phyloP scores from a whole-genome alignment of 768 basidiomycete species.

The Hypholoma fasciculare region DNA sequence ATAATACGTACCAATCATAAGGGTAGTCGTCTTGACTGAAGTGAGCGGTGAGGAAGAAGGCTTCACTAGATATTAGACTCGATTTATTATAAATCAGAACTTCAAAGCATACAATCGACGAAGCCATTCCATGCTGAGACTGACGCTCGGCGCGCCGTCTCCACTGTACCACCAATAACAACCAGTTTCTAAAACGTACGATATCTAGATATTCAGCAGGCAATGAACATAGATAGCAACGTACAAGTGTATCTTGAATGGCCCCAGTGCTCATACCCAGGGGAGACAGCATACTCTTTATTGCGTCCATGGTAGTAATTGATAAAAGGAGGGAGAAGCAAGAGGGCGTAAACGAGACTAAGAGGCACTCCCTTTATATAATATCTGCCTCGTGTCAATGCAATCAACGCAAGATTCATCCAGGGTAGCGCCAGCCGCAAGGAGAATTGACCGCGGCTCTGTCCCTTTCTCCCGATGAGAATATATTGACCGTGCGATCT shows the following conservation, averaged over 20 bases:
- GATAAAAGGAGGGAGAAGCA: constrained; percentile 32
- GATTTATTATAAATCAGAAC: not conserved
- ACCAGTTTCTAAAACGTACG: constrained; percentile 69
- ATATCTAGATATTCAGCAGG: not conserved
- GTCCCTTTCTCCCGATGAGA: constrained; percentile 20
- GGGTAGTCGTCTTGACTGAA: constrained; percentile 88
- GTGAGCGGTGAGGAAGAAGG: constrained; percentile 88
- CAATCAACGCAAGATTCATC: constrained; percentile 20
- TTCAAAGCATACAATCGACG: constrained; percentile 65
- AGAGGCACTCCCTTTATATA: constrained; percentile 45
- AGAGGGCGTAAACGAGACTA: constrained; percentile 30
- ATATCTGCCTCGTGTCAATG: constrained; percentile 40
- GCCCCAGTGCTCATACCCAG: constrained; percentile 66
- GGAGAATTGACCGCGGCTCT: constrained; percentile 24
- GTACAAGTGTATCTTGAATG: constrained; percentile 77
- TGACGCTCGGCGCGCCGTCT: constrained; percentile 79
- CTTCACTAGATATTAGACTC: constrained; percentile 30
- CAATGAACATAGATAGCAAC: constrained; percentile 12
- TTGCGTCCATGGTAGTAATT: constrained; percentile 56
- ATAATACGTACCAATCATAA: constrained; percentile 64
- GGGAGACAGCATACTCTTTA: constrained; percentile 74
- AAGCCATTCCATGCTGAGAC: constrained; percentile 89
- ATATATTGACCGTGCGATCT: constrained; percentile 21
- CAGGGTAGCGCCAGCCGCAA: constrained; percentile 33
- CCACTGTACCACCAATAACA: constrained; percentile 87